Evolutionary conservation across 257 asterid species (phyloP).

Genomic region (Solanum tacnaense): DNA sequence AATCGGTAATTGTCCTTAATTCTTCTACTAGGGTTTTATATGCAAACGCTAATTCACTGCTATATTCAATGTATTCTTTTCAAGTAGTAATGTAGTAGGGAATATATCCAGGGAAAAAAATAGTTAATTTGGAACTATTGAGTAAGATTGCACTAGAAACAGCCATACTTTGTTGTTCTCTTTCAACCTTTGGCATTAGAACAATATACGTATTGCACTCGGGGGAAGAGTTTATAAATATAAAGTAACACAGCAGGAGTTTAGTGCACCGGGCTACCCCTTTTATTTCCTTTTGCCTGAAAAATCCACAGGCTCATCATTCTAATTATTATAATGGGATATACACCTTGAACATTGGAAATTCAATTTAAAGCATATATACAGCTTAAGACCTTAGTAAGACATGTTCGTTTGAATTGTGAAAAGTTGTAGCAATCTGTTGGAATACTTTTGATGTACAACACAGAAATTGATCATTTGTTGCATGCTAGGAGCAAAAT

Average conservation of each 20-base stretch:
- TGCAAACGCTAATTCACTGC: background rate
- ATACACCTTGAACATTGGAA: background rate
- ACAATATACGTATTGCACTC: background rate
- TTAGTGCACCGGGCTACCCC: background rate
- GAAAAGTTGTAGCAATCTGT: background rate
- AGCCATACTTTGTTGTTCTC: background rate
- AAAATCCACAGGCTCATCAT: background rate
- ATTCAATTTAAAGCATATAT: background rate
- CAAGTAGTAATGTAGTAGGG: background rate
- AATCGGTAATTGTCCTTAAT: slow-evolving; percentile 31
- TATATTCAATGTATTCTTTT: background rate
- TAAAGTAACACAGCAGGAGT: background rate
- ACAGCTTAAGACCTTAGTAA: background rate
- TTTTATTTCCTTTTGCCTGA: background rate
- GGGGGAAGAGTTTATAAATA: background rate
- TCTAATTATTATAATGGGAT: background rate
- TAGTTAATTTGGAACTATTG: background rate
- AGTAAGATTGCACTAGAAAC: background rate
- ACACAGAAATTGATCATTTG: background rate
- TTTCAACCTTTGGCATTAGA: background rate
- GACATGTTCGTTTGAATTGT: background rate
- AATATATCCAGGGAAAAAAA: background rate
- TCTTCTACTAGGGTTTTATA: background rate
- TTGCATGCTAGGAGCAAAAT: background rate
- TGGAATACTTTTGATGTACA: background rate